Base-by-base conservation (phyloP, 257 asterid genomes). In the Forsythia suspensa region DNA sequence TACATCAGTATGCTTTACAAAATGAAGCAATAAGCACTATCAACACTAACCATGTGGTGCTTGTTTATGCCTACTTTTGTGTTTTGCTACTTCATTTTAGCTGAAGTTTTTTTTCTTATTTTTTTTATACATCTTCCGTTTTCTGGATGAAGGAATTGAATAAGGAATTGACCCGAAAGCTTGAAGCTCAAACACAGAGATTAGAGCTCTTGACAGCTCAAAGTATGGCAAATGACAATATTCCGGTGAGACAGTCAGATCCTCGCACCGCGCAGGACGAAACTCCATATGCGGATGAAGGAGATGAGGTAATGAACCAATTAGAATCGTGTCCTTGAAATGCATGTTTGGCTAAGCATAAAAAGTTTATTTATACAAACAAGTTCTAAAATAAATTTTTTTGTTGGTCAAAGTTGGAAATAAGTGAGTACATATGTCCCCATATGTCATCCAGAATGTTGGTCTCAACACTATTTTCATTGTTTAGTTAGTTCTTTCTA, bases 111-210 rank as follows among this genome's bases (percentile, higher is more conserved):
- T 71, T 72, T 66, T 55, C 41, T 55, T 55, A 46, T 59, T 79
- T 9, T 74, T 36, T 80, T 46, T 51, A 8, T 55, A 59, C 71
- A 57, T 75, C 82, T 76, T 76, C 52, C 52, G 41, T 79, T 71
- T 74, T 79, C 70, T 81, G 77, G 74, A 75, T 88, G 65, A 80
- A 96, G 98, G 97, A 91, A 80, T 80, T 89, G 81, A 96, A 96
- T 89, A 88, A 82, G 88, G 98, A 96, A 80, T 83, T 96, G 78
- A 86, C 91, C 63, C 85, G 92, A 81, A 96, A 94, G 87, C 97
- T 94, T 87, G 98, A 94, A 88, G 84, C 82, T 85, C 99, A 96
- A 86, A 96, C 98, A 69, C 99, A 96, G 82, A 92, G 95, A 86
- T 87, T 96, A 84, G 99, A 96, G 83, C 94, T 96, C 78, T 86